Evolutionary conservation across 2,329 filamentous ascomycete species (phyloP).

Genomic region (Penicillium psychrosexuale): DNA sequence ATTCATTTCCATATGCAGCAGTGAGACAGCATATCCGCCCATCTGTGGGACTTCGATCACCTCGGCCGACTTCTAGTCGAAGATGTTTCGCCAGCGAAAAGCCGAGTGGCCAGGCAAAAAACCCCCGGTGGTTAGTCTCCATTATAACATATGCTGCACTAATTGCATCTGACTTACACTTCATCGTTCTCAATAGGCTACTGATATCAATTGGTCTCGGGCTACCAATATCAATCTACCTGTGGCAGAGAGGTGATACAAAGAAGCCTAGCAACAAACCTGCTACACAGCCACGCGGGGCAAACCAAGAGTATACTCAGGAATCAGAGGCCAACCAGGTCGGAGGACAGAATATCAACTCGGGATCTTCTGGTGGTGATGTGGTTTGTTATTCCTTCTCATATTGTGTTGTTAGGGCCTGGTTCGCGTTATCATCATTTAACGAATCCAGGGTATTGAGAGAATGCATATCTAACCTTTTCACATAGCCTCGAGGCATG

Average conservation of each 20-base stretch:
- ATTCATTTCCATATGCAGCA: background rate
- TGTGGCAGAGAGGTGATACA: background rate
- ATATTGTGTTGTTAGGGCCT: too few relatives aligned
- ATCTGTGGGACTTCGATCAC: background rate
- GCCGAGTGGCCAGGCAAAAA: background rate
- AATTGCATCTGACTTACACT: background rate
- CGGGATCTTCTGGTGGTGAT: background rate
- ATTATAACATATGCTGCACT: background rate
- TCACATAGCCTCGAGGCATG: constrained; percentile 8
- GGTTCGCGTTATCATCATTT: background rate
- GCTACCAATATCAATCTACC: background rate
- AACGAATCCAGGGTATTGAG: background rate
- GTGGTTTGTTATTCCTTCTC: background rate
- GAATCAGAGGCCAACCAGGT: background rate
- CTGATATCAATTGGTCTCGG: background rate
- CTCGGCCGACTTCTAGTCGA: background rate
- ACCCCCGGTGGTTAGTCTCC: background rate
- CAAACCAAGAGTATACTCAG: constrained; percentile 6
- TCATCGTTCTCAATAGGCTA: background rate
- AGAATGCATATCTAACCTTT: background rate
- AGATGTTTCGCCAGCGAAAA: background rate
- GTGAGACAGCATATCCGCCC: background rate
- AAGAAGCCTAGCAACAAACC: background rate
- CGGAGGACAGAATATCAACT: background rate
- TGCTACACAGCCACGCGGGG: background rate